Conservation (phyloP, 805 yeast genomes). For the Clavispora santaluciae region DNA sequence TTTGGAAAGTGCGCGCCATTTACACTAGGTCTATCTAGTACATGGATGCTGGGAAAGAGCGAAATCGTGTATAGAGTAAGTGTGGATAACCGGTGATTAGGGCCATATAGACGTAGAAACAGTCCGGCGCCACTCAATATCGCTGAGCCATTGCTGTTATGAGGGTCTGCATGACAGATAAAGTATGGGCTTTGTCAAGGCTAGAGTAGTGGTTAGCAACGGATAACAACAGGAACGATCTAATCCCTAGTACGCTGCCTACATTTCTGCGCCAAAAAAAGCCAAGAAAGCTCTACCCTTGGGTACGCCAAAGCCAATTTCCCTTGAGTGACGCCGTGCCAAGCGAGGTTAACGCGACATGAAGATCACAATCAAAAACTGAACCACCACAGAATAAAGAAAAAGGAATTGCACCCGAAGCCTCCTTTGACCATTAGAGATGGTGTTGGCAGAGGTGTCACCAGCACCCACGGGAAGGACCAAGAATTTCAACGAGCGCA, state of each 20-base stretch:
- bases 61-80: not conserved
- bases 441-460: conserved; percentile 46
- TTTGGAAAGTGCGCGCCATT: not conserved
- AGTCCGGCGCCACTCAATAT: not conserved
- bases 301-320: no score
- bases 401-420: conserved; percentile 84
- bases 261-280: no score
- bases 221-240: no score
- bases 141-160: not conserved
- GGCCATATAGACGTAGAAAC: not conserved
- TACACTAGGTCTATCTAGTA: no score
- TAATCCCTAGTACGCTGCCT: no score
- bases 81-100: not conserved
- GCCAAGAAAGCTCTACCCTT: no score
- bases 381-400: conserved; percentile 77
- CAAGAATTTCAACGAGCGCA: conserved; percentile 66
- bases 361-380: conserved; percentile 69
- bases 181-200: no score
- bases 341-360: conserved; percentile 31
- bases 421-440: conserved; percentile 65
- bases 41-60: no score
- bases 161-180: no score
- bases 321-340: no score
- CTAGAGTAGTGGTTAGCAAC: no score
- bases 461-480: conserved; percentile 49